Base-by-base conservation (phyloP, 495 filamentous ascomycete species). In the Neurospora sp. region DNA sequence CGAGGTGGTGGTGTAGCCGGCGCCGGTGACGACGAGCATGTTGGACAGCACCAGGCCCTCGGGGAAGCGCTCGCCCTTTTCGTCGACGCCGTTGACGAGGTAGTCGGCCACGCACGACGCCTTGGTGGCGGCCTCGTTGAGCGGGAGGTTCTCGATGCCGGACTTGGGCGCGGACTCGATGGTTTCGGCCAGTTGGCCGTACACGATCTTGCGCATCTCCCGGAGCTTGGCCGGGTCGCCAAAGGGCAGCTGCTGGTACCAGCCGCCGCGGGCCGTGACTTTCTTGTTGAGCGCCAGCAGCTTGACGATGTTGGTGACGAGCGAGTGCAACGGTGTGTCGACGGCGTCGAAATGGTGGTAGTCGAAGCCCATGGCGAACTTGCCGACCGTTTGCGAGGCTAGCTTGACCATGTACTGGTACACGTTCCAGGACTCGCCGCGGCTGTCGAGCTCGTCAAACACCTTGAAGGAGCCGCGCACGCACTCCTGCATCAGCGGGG, bases 381-480 rank as follows among this genome's bases (percentile, higher is more conserved):
- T 86, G 17, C 85, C 83, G 17, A 89, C 84, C 3, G 84, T 81
- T 65, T 87, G 86, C 0, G 86, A 84, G 4, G 79, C 87, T 0
- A 90, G 81, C 78, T 90, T 89, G 17, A 89, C 74, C 86, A 89
- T 89, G 69, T 86, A 89, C 44, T 83, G 84, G 71, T 89, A 90
- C 9, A 86, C 86, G 75, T 89, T 89, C 81, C 81, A 89, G 0
- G 87, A 82, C 71, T 86, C 81, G 1, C 75, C 83, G 17, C 79
- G 75, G 39, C 81, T 71, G 73, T 87, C 85, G 10, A 89, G 76
- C 68, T 83, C 80, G 72, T 89, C 88, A 41, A 89, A 88, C 1
- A 89, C 84, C 9, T 72, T 76, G 72, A 86, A 88, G 12, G 82
- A 42, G 27, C 82, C 76, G 40, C 84, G 78, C 0, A 83, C 83